A percentile compares a stretch with the other conserved stretches of the same genome.
phyloP scores from a whole-genome alignment of 805 yeast genomes.

The Yamadazyma scolyti region DNA sequence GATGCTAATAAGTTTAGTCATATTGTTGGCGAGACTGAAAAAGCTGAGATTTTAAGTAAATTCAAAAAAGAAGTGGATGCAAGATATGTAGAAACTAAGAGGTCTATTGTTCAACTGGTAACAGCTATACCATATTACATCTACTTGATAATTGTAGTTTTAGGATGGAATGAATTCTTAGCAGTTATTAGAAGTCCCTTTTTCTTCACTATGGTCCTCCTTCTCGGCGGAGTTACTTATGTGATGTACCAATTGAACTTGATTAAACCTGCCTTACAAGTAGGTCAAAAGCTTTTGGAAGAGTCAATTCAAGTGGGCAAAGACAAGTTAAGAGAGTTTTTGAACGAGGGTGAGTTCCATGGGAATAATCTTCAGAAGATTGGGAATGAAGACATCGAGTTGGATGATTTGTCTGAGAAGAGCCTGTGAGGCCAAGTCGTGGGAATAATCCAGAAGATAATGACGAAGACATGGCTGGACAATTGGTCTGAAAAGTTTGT shows the following conservation, averaged over 20 bases:
- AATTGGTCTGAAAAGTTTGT: too few relatives aligned
- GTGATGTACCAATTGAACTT: slow-evolving; percentile 67
- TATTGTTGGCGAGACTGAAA: slow-evolving; percentile 55
- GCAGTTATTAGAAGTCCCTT: slow-evolving; percentile 83
- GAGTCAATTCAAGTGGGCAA: slow-evolving; percentile 58
- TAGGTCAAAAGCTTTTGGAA: slow-evolving; percentile 54
- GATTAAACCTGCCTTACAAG: slow-evolving; percentile 69
- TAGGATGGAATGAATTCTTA: slow-evolving; percentile 97
- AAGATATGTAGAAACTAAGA: slow-evolving; percentile 79
- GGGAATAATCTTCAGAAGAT: slow-evolving; percentile 15
- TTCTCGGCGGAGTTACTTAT: slow-evolving; percentile 59
- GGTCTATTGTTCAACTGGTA: slow-evolving; percentile 73
- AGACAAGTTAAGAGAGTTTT: slow-evolving; percentile 53
- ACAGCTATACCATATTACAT: slow-evolving; percentile 84
- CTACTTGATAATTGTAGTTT: slow-evolving; percentile 62
- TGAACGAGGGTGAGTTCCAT: slow-evolving; percentile 45
- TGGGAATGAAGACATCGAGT: slow-evolving; percentile 10
- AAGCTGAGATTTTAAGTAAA: slow-evolving; percentile 50
- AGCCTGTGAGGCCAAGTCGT: too few relatives aligned
- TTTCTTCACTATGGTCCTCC: slow-evolving; percentile 59
- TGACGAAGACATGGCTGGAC: too few relatives aligned
- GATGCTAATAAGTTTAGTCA: slow-evolving; percentile 46
- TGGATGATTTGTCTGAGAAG: slow-evolving; percentile 6
- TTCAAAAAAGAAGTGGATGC: slow-evolving; percentile 77
- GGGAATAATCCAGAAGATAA: too few relatives aligned